Percentiles rank a stretch among this genome's conserved stretches.
These are phyloP conservation scores for Trametes gibbosa DNA, from an alignment of 768 basidiomycete species.

Conservation along the genomic window DNA sequence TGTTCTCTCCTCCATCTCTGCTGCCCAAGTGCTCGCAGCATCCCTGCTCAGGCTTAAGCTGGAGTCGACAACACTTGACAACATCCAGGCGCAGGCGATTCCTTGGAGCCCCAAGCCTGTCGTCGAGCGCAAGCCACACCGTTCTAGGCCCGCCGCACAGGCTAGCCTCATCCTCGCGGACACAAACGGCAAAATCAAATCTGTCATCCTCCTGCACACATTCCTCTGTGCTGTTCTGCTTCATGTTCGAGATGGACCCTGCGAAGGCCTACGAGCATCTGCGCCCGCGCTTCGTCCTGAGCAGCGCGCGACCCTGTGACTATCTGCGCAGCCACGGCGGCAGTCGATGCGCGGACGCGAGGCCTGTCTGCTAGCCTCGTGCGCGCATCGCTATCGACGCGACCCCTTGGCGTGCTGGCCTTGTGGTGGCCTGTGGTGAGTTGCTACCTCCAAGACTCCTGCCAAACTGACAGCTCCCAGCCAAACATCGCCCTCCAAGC, in stretches of 20 bases:
- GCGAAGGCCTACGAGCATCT: too few species aligned
- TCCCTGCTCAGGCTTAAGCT: not conserved
- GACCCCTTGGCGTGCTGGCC: not conserved
- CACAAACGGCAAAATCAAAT: not conserved
- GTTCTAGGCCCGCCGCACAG: not conserved
- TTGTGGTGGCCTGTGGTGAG: not conserved
- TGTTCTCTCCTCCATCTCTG: not conserved
- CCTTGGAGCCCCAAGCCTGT: not conserved
- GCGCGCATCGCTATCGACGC: not conserved
- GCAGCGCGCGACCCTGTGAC: conserved; percentile 1
- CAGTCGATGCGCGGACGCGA: not conserved
- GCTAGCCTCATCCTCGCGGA: conserved; percentile 3
- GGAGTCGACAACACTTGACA: not conserved
- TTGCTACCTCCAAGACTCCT: not conserved
- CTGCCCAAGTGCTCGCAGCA: not conserved
- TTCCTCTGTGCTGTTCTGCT: not conserved
- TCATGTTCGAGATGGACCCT: too few species aligned
- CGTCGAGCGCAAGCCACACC: not conserved
- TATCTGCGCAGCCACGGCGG: not conserved
- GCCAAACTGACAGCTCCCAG: not conserved
- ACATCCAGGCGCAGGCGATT: not conserved
- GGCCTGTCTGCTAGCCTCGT: conserved; percentile 10
- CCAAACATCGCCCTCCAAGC: too few species aligned
- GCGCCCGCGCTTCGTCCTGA: not conserved
- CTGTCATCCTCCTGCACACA: not conserved